Conservation (phyloP, 805 yeast genomes). For the Spathaspora girioi region DNA sequence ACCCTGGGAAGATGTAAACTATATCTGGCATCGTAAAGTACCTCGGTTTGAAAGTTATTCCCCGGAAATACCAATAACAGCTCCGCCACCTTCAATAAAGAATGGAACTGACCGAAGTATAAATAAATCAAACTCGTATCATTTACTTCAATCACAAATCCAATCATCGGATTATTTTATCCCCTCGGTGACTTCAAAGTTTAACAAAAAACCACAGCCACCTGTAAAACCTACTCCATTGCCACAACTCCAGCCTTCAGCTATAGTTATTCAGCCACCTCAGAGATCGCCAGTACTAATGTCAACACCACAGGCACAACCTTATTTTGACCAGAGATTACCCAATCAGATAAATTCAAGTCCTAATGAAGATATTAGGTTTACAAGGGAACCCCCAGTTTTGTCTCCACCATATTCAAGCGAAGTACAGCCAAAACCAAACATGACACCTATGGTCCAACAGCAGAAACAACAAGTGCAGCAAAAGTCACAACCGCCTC, state of each 20-base stretch:
- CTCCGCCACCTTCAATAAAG: constrained; percentile 22
- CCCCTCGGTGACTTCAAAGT: constrained; percentile 13
- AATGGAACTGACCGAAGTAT: constrained; percentile 34
- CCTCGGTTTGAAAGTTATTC: constrained; percentile 29
- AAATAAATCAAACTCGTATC: constrained; percentile 35
- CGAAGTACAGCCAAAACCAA: not conserved
- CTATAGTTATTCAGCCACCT: not conserved
- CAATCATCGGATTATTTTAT: constrained; percentile 30
- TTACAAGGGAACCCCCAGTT: not conserved
- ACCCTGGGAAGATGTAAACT: constrained; percentile 38
- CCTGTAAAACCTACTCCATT: not conserved
- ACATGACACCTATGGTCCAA: not conserved
- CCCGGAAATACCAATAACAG: not conserved
- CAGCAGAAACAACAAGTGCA: constrained; percentile 6
- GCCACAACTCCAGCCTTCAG: not conserved
- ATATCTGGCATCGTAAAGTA: constrained; percentile 35
- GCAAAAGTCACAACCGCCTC: not conserved
- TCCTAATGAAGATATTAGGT: not conserved
- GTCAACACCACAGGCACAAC: not conserved
- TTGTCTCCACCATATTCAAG: not conserved
- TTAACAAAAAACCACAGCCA: not conserved
- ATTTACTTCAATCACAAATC: constrained; percentile 37
- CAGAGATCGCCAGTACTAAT: constrained; percentile 8
- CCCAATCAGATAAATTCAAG: not conserved
- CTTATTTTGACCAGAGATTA: not conserved